Percentiles rank a stretch among this genome's conserved stretches.
Evolutionary conservation across 2,329 filamentous ascomycete species (phyloP).

Genomic region (Arthrinium puccinioides): DNA sequence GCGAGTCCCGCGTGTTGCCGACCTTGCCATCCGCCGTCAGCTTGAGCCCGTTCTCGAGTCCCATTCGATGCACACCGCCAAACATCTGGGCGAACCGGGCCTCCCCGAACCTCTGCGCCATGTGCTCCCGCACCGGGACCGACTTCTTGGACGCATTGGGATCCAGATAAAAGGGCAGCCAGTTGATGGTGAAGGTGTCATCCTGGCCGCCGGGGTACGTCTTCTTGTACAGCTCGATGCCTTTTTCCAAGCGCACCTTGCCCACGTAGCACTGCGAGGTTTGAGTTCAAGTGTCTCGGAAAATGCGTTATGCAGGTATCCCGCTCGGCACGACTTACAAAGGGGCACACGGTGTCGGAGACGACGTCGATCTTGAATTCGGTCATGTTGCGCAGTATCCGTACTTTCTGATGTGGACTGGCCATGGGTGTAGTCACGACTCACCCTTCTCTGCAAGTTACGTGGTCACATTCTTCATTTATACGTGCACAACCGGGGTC

Average conservation of each 20-base stretch:
- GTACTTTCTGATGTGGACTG: too few species aligned
- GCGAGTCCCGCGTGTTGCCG: slow-evolving; percentile 73
- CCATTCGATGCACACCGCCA: slow-evolving; percentile 44
- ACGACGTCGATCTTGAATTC: slow-evolving; percentile 71
- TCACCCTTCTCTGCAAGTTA: too few species aligned
- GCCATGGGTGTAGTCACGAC: too few species aligned
- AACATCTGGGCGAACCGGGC: slow-evolving; percentile 51
- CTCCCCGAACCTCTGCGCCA: slow-evolving; percentile 58
- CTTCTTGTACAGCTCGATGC: slow-evolving; percentile 60
- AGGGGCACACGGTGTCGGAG: slow-evolving; percentile 75
- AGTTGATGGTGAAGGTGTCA: slow-evolving; percentile 67
- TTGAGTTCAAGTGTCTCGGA: slow-evolving; percentile 8
- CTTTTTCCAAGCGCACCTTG: slow-evolving; percentile 65
- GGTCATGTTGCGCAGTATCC: slow-evolving; percentile 61
- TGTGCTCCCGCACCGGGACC: slow-evolving; percentile 41
- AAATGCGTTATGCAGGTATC: not conserved
- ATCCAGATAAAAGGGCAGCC: slow-evolving; percentile 77
- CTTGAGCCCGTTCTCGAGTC: slow-evolving; percentile 59
- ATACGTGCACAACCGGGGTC: too few species aligned
- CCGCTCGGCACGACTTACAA: slow-evolving; percentile 24
- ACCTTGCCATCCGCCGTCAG: slow-evolving; percentile 66
- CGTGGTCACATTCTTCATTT: too few species aligned
- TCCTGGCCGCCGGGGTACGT: slow-evolving; percentile 47
- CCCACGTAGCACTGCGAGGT: slow-evolving; percentile 64
- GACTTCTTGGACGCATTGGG: slow-evolving; percentile 46